These are phyloP conservation scores for Trichoderma sp. DNA, from an alignment of 2,329 filamentous ascomycete genomes.

Conservation along the genomic window DNA sequence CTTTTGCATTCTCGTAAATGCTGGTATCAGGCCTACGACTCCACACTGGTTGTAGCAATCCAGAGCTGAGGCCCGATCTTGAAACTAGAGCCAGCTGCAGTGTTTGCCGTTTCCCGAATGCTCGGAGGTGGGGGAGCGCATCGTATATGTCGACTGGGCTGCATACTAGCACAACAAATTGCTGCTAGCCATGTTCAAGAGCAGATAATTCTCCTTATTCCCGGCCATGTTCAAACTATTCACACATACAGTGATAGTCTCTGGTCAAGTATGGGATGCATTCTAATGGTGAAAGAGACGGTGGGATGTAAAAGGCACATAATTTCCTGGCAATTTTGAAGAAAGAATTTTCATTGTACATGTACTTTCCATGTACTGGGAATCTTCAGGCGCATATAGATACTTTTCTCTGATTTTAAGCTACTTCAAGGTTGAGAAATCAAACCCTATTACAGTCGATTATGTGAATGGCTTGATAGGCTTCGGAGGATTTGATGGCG, in stretches of 20 bases:
- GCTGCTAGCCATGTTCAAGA: not conserved
- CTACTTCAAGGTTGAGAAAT: not conserved
- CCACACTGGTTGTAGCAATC: slow-evolving; percentile 1
- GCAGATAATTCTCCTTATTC: not conserved
- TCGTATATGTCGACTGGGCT: not conserved
- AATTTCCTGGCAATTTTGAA: not conserved
- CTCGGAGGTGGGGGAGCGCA: not conserved
- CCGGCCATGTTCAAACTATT: not conserved
- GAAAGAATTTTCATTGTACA: not conserved
- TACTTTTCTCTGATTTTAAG: not conserved
- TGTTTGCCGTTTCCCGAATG: slow-evolving; percentile 8
- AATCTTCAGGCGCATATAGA: not conserved
- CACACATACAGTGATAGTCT: not conserved
- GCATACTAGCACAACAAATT: not conserved
- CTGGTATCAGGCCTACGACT: not conserved
- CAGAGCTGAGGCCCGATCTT: slow-evolving; percentile 5
- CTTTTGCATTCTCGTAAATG: not conserved
- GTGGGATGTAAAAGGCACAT: not conserved
- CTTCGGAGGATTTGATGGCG: not conserved
- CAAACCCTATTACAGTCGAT: not conserved
- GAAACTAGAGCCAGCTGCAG: slow-evolving; percentile 12
- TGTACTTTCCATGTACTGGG: not conserved
- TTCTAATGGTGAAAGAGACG: not conserved
- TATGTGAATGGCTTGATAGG: not conserved
- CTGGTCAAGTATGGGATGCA: not conserved